phyloP scores from a whole-genome alignment of 106 monocot genomes.

The Amphibolis antarctica region DNA sequence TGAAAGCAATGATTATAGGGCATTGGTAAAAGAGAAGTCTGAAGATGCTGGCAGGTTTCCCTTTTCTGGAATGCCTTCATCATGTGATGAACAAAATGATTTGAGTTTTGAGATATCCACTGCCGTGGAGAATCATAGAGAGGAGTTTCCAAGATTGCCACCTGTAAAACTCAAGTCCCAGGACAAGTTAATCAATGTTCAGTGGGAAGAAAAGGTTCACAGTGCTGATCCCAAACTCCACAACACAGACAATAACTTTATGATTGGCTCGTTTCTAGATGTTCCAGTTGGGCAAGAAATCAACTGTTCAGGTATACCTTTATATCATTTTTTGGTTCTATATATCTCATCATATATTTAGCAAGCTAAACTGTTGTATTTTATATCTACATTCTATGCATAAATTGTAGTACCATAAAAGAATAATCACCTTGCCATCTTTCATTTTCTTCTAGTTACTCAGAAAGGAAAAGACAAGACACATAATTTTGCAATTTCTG shows the following conservation, averaged over 20 bases:
- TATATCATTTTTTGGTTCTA: background rate
- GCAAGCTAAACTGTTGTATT: too few relatives aligned
- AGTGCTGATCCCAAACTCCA: constrained; percentile 31
- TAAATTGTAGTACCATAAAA: too few relatives aligned
- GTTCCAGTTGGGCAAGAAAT: constrained; percentile 87
- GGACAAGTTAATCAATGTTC: constrained; percentile 50
- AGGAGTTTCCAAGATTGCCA: constrained; percentile 70
- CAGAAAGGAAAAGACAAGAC: too few relatives aligned
- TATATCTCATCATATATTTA: too few relatives aligned
- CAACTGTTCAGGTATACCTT: constrained; percentile 42
- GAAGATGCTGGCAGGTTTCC: constrained; percentile 20
- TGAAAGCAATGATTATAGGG: constrained; percentile 14
- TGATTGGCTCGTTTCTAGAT: constrained; percentile 83
- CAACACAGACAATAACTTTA: constrained; percentile 38
- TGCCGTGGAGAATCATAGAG: constrained; percentile 44
- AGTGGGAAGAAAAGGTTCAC: constrained; percentile 58
- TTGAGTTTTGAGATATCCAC: constrained; percentile 39
- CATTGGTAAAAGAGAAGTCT: constrained; percentile 27
- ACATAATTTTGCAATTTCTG: too few relatives aligned
- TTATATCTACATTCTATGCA: too few relatives aligned
- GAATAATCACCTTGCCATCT: too few relatives aligned
- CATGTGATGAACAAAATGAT: constrained; percentile 14
- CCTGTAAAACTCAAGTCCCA: constrained; percentile 82
- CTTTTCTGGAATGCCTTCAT: constrained; percentile 14
- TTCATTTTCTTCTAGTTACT: too few relatives aligned